Percentiles rank a stretch among this genome's conserved stretches.
phyloP scores from a whole-genome alignment of 2,329 filamentous ascomycete species.

The Ceratocystis harringtonii region DNA sequence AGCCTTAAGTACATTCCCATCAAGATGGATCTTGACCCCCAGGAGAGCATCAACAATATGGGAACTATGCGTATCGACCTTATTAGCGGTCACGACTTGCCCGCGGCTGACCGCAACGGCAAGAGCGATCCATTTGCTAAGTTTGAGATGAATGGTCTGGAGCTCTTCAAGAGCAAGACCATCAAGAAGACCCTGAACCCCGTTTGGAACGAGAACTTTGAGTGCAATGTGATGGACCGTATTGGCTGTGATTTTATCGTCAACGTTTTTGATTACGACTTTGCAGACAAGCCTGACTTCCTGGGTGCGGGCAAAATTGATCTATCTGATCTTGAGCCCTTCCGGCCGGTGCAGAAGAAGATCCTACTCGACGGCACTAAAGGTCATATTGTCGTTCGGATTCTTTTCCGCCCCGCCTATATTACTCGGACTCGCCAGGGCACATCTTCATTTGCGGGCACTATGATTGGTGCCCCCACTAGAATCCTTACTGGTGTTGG shows the following conservation, averaged over 20 bases:
- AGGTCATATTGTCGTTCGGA: slow-evolving; percentile 62
- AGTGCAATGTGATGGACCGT: slow-evolving; percentile 64
- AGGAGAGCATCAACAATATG: slow-evolving; percentile 98
- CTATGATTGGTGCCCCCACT: slow-evolving; percentile 66
- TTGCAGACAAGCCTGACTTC: slow-evolving; percentile 85
- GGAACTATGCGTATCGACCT: slow-evolving; percentile 89
- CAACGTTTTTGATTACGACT: slow-evolving; percentile 89
- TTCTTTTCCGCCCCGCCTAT: slow-evolving; percentile 88
- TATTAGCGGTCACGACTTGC: slow-evolving; percentile 72
- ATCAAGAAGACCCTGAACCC: slow-evolving; percentile 95
- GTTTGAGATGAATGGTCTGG: slow-evolving; percentile 76
- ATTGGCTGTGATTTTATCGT: slow-evolving; percentile 71
- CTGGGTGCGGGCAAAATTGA: slow-evolving; percentile 66
- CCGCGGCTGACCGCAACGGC: slow-evolving; percentile 85
- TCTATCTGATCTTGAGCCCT: slow-evolving; percentile 68
- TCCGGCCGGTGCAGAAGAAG: slow-evolving; percentile 59
- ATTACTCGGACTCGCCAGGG: slow-evolving; percentile 76
- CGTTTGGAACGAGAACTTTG: slow-evolving; percentile 92
- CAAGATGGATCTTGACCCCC: slow-evolving; percentile 83
- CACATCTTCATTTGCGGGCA: slow-evolving; percentile 82
- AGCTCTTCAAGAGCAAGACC: slow-evolving; percentile 87
- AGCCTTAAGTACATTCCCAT: slow-evolving; percentile 91
- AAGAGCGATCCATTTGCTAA: slow-evolving; percentile 96
- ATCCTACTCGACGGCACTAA: slow-evolving; percentile 78
- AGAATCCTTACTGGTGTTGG: slow-evolving; percentile 71